phyloP scores from a whole-genome alignment of 2,329 filamentous ascomycete genomes.

The Clonostachys byssicola region DNA sequence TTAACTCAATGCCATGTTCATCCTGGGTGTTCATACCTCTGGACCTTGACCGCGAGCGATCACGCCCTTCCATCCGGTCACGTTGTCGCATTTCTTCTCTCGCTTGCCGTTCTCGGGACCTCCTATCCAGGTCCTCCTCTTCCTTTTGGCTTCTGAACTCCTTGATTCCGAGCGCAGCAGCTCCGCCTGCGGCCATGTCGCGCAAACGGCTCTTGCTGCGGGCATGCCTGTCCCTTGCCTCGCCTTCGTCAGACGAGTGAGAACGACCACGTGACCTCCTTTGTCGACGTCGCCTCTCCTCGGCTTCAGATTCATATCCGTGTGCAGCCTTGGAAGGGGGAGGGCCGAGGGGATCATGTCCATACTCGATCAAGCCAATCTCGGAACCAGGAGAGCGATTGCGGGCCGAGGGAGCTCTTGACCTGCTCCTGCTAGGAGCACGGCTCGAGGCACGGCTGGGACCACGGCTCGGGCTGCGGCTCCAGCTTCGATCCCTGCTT shows the following conservation, averaged over 20 bases:
- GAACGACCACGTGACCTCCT: conserved; percentile 30
- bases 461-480: conserved; percentile 16
- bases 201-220: conserved; percentile 51
- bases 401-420: conserved; percentile 43
- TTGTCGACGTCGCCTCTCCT: conserved; percentile 33
- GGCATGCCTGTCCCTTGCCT: conserved; percentile 29
- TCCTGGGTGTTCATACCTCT: background rate
- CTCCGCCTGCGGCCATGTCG: conserved; percentile 52
- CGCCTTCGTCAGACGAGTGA: conserved; percentile 20
- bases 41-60: conserved; percentile 8
- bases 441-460: background rate
- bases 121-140: conserved; percentile 3
- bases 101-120: conserved; percentile 3
- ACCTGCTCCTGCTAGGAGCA: conserved; percentile 28
- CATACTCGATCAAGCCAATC: conserved; percentile 67
- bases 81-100: conserved; percentile 1
- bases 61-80: conserved; percentile 2
- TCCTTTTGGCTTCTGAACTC: conserved; percentile 50
- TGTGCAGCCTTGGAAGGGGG: conserved; percentile 22
- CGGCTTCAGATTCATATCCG: conserved; percentile 43
- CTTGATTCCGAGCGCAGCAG: conserved; percentile 60
- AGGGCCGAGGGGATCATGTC: conserved; percentile 49
- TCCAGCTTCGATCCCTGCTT: conserved; percentile 7
- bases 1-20: too few relatives aligned
- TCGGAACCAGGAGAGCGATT: conserved; percentile 57